Percentiles rank a stretch among this genome's conserved stretches.
Evolutionary conservation across 192 early-diverging fungal genomes (phyloP).

Genomic region (Backusella liffmaniae): DNA sequence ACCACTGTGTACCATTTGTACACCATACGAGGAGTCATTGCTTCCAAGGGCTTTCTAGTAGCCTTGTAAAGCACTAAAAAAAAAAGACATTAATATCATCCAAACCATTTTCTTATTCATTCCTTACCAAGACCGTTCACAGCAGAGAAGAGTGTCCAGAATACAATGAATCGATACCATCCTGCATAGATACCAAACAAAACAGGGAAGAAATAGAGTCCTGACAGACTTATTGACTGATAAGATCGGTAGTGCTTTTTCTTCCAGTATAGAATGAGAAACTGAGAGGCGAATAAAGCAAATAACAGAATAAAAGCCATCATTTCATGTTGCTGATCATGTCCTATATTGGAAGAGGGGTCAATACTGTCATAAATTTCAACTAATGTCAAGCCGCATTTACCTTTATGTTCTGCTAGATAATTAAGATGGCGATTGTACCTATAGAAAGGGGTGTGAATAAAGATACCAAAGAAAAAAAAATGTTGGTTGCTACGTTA

Average conservation of each 20-base stretch:
- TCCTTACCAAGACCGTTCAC: conserved; percentile 34
- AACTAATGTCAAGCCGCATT: neutral
- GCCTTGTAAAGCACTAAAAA: conserved; percentile 45
- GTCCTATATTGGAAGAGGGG: conserved; percentile 23
- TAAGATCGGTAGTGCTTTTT: conserved; percentile 57
- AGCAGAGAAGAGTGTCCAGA: conserved; percentile 33
- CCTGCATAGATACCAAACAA: conserved; percentile 33
- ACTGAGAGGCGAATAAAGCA: conserved; percentile 54
- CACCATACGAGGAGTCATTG: conserved; percentile 57
- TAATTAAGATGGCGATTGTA: conserved; percentile 10
- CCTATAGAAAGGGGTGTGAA: neutral
- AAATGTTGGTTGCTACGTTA: neutral
- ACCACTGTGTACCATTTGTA: conserved; percentile 62
- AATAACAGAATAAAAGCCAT: conserved; percentile 59
- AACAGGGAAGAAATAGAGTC: conserved; percentile 46
- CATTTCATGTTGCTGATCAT: conserved; percentile 50
- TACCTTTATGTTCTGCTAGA: conserved; percentile 10
- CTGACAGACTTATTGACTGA: conserved; percentile 48
- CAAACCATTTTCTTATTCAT: neutral
- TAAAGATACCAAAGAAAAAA: neutral
- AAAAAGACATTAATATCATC: too few species aligned
- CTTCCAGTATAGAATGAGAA: conserved; percentile 60
- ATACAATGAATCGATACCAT: conserved; percentile 34
- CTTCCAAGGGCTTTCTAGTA: conserved; percentile 58
- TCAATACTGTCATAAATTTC: neutral